phyloP scores from a whole-genome alignment of 1,139 yeast genomes.

The Candida sp. region DNA sequence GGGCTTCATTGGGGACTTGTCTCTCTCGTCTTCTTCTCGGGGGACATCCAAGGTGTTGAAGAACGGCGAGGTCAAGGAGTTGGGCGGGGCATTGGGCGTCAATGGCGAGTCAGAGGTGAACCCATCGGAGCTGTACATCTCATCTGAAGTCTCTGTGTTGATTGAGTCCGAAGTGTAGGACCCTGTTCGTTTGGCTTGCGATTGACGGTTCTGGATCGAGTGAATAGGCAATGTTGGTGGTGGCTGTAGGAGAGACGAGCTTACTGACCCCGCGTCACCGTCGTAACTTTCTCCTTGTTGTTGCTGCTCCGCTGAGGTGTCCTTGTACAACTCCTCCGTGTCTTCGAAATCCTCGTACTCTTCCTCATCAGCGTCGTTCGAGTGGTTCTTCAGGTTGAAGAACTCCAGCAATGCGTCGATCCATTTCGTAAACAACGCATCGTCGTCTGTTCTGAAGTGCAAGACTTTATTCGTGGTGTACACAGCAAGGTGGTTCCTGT shows the following conservation, averaged over 20 bases:
- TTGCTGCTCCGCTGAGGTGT: background rate
- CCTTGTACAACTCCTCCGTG: background rate
- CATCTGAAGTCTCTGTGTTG: slow-evolving; percentile 3
- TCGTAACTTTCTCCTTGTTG: too few relatives aligned
- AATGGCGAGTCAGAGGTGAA: slow-evolving; percentile 5
- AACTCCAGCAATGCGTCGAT: slow-evolving; percentile 34
- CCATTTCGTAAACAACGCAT: slow-evolving; percentile 45
- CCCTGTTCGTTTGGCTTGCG: background rate
- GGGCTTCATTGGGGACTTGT: background rate
- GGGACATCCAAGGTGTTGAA: slow-evolving; percentile 5
- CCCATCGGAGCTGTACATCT: slow-evolving; percentile 9
- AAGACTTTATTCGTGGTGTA: slow-evolving; percentile 41
- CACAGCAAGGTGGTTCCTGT: slow-evolving; percentile 43
- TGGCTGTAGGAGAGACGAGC: background rate
- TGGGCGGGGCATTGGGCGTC: slow-evolving; percentile 2
- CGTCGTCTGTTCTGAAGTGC: slow-evolving; percentile 45
- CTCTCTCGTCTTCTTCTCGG: slow-evolving; percentile 5
- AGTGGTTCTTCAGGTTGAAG: slow-evolving; percentile 9
- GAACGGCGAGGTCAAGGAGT: background rate
- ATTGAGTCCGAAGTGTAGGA: slow-evolving; percentile 2
- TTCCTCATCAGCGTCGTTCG: slow-evolving; percentile 1
- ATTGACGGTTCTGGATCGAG: slow-evolving; percentile 5
- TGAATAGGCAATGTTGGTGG: slow-evolving; percentile 6
- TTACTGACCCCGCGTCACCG: background rate
- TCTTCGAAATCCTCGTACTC: slow-evolving; percentile 4